Conservation (phyloP, 768 basidiomycete genomes). For the Tubosaeta sp. region DNA sequence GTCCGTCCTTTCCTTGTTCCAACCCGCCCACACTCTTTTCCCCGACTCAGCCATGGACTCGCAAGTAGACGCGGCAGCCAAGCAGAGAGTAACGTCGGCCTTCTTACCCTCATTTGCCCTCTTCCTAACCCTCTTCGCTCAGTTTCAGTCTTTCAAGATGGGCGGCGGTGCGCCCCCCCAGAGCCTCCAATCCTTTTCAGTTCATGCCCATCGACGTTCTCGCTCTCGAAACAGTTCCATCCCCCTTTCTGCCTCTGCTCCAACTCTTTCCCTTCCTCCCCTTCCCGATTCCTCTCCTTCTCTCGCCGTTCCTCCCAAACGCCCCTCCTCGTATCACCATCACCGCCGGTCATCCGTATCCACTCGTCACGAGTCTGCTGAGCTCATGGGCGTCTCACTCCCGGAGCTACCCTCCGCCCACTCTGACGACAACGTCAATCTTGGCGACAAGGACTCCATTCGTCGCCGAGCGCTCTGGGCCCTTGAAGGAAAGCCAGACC, state of each 20-base stretch:
- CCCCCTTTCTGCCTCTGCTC: slow-evolving; percentile 40
- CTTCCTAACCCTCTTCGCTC: neutral
- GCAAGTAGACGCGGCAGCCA: slow-evolving; percentile 34
- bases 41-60: slow-evolving; percentile 37
- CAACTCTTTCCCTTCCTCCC: slow-evolving; percentile 33
- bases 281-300: slow-evolving; percentile 34
- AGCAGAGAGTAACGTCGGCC: slow-evolving; percentile 32
- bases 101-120: neutral
- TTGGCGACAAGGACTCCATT: slow-evolving; percentile 73
- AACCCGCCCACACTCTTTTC: slow-evolving; percentile 19
- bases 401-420: slow-evolving; percentile 59
- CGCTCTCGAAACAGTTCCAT: slow-evolving; percentile 69
- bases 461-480: slow-evolving; percentile 82
- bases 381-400: slow-evolving; percentile 80
- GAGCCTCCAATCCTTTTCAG: slow-evolving; percentile 34
- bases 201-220: slow-evolving; percentile 38
- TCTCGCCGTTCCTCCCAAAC: slow-evolving; percentile 39
- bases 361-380: slow-evolving; percentile 84
- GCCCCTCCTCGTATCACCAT: slow-evolving; percentile 66
- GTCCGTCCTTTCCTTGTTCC: slow-evolving; percentile 31
- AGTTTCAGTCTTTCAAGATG: slow-evolving; percentile 76
- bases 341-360: slow-evolving; percentile 84
- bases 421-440: slow-evolving; percentile 63
- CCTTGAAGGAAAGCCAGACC: slow-evolving; percentile 78
- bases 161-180: slow-evolving; percentile 40